Evolutionary conservation across 139 green algal species (phyloP), one percentile per base, ranked within the genome.

Genomic region (Microglena sp.): DNA sequence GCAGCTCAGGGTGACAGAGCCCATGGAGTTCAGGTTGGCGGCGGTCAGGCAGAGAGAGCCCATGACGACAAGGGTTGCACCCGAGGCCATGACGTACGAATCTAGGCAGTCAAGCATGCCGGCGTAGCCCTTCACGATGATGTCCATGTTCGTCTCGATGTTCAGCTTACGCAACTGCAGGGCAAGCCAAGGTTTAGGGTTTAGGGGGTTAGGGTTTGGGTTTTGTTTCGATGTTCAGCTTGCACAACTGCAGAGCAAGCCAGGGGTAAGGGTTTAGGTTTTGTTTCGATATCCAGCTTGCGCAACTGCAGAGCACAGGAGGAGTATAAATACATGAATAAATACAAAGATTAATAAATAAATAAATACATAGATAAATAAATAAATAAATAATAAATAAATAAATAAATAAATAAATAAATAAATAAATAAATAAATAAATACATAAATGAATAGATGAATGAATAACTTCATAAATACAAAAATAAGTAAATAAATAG

Each of bases 101-200:
- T 80, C 68, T 56, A 80, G 68, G 36, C 31, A 35, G 11, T 80
- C 73, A 32, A 80, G 59, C 53, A 80, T 64, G 3, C 73, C 73
- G 22, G 3, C 34, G 3, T 54, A 34, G 29, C 73, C 66, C 55
- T 71, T 70, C 45, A 76, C 69, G 33, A 67, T 11, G 33, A 76
- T 63, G 18, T 76, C 69, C 0, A 33, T 28, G 36, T 58, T 43
- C 21, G 69, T n/a, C 69, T 74, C 53, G 27, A 68, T 67, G 33
- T 55, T 31, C 1, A 33, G n/a, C 11, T 0, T 8, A 24, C 22
- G 30, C 11, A 29, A 40, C 18, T 45, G 15, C 21, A 29, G 21
- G 28, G 22, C 21, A 36, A 36, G 28, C 24, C 18, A 18, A 60
- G 53, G 18, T 15, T 30, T 15, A n/a, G 18, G 27, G 31, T 34